These are phyloP conservation scores for Santalum album DNA, from an alignment of 164 flowering plant genomes.

Conservation along the genomic window DNA sequence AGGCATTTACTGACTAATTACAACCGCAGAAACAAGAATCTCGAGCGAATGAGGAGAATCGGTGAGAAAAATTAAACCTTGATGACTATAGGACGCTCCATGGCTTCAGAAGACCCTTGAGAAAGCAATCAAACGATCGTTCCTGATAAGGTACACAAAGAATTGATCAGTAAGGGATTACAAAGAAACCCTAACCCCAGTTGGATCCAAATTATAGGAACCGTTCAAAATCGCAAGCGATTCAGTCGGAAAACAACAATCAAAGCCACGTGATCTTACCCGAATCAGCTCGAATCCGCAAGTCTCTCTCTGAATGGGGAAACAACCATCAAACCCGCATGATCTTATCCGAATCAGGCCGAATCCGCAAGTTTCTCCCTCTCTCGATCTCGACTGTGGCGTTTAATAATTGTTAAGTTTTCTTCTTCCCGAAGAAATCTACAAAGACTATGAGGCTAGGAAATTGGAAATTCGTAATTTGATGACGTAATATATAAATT, in stretches of 20 bases:
- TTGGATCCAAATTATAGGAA: not conserved
- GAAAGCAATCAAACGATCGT: not conserved
- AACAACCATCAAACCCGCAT: not conserved
- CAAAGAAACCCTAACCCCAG: not conserved
- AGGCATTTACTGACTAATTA: too few species aligned
- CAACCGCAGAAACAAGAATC: too few species aligned
- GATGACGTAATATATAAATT: too few species aligned
- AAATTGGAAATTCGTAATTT: too few species aligned
- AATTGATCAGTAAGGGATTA: too few species aligned
- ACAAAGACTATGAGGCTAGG: too few species aligned
- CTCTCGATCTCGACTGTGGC: too few species aligned
- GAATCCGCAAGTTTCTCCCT: not conserved
- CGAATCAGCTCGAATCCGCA: not conserved
- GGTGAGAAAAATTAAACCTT: slow-evolving; percentile 25
- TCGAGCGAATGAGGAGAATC: not conserved
- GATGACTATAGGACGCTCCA: slow-evolving; percentile 37
- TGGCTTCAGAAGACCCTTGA: slow-evolving; percentile 1
- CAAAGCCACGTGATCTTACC: not conserved
- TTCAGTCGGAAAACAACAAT: not conserved
- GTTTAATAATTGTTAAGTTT: too few species aligned
- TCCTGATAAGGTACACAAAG: not conserved
- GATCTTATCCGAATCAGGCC: not conserved
- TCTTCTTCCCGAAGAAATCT: too few species aligned
- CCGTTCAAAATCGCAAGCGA: not conserved
- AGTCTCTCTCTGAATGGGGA: not conserved